phyloP scores from a whole-genome alignment of 805 yeast species.

The Metschnikowia drakensbergensis region DNA sequence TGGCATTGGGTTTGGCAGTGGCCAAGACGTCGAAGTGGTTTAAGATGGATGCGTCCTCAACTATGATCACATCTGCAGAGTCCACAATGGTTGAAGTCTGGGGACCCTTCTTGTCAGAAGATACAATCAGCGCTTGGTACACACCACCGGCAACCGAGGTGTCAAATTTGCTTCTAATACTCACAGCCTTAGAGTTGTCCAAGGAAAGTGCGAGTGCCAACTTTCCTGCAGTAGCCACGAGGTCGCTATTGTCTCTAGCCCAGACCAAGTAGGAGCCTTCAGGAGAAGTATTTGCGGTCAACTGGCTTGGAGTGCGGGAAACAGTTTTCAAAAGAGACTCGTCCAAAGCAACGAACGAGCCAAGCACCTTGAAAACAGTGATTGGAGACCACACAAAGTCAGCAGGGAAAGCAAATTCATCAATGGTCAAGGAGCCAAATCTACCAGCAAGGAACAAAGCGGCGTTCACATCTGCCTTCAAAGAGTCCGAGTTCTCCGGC shows the following conservation, averaged over 20 bases:
- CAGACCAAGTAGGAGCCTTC: slow-evolving; percentile 53
- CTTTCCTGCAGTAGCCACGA: slow-evolving; percentile 55
- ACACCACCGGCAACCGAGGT: slow-evolving; percentile 70
- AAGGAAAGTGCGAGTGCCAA: slow-evolving; percentile 68
- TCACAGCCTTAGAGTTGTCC: slow-evolving; percentile 49
- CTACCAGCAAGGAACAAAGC: slow-evolving; percentile 55
- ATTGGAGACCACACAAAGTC: slow-evolving; percentile 54
- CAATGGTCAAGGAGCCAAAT: slow-evolving; percentile 36
- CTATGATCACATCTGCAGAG: slow-evolving; percentile 58
- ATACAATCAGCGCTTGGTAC: slow-evolving; percentile 61
- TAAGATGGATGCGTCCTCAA: slow-evolving; percentile 58
- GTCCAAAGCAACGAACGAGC: slow-evolving; percentile 37
- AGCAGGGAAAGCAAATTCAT: slow-evolving; percentile 51
- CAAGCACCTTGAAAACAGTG: slow-evolving; percentile 47
- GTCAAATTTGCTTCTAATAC: slow-evolving; percentile 65
- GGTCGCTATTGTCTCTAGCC: slow-evolving; percentile 61
- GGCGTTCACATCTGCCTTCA: slow-evolving; percentile 71
- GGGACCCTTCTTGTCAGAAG: slow-evolving; percentile 16
- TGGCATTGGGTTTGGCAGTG: slow-evolving; percentile 53
- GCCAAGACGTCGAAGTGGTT: slow-evolving; percentile 58
- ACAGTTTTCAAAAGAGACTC: slow-evolving; percentile 22
- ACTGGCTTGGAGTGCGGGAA: slow-evolving; percentile 14
- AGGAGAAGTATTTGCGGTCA: slow-evolving; percentile 41
- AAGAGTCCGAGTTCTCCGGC: slow-evolving; percentile 44
- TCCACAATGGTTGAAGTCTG: slow-evolving; percentile 37